Percentiles rank a stretch among this genome's conserved stretches.
Evolutionary conservation across 2,329 filamentous ascomycete genomes (phyloP).

Genomic region (Neofusicoccum laricinum): DNA sequence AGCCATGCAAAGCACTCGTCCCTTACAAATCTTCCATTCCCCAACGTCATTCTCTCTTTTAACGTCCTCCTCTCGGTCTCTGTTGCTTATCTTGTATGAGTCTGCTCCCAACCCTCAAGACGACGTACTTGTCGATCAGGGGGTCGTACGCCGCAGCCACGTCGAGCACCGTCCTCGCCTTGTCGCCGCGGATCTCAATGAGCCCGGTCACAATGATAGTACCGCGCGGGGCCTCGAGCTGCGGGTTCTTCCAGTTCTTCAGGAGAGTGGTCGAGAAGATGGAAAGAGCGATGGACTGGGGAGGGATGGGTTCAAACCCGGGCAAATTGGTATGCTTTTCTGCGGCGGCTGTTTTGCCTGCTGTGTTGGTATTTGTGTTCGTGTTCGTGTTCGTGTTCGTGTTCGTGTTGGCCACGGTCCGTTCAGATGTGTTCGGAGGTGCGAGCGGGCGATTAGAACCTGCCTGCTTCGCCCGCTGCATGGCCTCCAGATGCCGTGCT

Average conservation of each 20-base stretch:
- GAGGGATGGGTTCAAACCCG: conserved; percentile 10
- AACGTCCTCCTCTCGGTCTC: conserved; percentile 7
- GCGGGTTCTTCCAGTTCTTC: conserved; percentile 26
- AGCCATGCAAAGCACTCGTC: neutral
- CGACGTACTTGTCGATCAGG: conserved; percentile 36
- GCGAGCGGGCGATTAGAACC: conserved; percentile 6
- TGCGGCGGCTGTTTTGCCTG: neutral
- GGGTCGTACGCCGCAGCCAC: conserved; percentile 47
- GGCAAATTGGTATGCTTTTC: conserved; percentile 16
- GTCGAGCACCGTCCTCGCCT: conserved; percentile 43
- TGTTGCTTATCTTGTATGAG: neutral
- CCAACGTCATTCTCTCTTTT: neutral
- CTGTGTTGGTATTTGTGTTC: neutral
- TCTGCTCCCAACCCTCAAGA: conserved; percentile 17
- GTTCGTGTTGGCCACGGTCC: neutral
- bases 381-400: neutral
- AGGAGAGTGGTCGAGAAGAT: conserved; percentile 11
- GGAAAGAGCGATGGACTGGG: conserved; percentile 13
- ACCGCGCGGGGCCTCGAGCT: conserved; percentile 42
- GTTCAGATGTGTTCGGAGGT: neutral
- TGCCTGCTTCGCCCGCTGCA: conserved; percentile 11
- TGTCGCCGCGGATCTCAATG: conserved; percentile 45
- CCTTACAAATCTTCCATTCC: neutral
- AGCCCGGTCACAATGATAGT: conserved; percentile 44
- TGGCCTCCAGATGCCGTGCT: conserved; percentile 7